Evolutionary conservation across 495 filamentous ascomycete genomes (phyloP).

Genomic region (Neurospora sp.): DNA sequence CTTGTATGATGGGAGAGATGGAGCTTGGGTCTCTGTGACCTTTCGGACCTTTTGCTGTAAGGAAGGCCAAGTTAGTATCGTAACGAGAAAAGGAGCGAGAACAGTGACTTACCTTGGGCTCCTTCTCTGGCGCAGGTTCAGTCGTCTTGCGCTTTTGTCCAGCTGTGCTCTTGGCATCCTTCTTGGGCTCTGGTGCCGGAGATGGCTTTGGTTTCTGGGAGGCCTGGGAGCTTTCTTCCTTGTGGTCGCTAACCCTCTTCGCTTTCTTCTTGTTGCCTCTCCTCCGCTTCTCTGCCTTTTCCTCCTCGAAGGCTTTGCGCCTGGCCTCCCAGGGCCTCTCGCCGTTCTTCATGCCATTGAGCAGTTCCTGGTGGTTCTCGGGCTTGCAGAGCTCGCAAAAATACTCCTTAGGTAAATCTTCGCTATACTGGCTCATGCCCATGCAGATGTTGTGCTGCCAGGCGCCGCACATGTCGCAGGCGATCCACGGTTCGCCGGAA

Average conservation of each 20-base stretch:
- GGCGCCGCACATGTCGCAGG: conserved; percentile 78
- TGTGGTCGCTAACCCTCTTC: conserved; percentile 40
- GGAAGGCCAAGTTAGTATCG: not conserved
- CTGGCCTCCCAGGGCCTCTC: conserved; percentile 80
- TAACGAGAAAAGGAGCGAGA: not conserved
- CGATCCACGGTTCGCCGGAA: conserved; percentile 75
- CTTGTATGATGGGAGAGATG: conserved; percentile 20
- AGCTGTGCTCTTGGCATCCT: conserved; percentile 15
- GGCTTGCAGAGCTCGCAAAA: conserved; percentile 86
- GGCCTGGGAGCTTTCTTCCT: conserved; percentile 27
- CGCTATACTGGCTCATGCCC: conserved; percentile 66
- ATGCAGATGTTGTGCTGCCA: conserved; percentile 99
- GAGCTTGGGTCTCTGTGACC: conserved; percentile 32
- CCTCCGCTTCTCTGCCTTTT: conserved; percentile 27
- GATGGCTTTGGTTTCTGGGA: conserved; percentile 24
- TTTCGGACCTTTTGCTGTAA: conserved; percentile 41
- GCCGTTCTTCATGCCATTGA: conserved; percentile 63
- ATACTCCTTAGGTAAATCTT: conserved; percentile 67
- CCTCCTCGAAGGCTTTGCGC: conserved; percentile 42
- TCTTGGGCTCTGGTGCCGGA: conserved; percentile 26
- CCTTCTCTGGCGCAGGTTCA: conserved; percentile 35
- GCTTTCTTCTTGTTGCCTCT: conserved; percentile 32
- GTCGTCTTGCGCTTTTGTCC: conserved; percentile 33
- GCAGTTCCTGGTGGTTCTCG: conserved; percentile 63
- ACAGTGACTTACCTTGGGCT: conserved; percentile 25